Evolutionary conservation across 192 early-diverging fungal genomes (phyloP), one percentile per base, ranked within the genome.

Genomic region (Backusella macrospora): DNA sequence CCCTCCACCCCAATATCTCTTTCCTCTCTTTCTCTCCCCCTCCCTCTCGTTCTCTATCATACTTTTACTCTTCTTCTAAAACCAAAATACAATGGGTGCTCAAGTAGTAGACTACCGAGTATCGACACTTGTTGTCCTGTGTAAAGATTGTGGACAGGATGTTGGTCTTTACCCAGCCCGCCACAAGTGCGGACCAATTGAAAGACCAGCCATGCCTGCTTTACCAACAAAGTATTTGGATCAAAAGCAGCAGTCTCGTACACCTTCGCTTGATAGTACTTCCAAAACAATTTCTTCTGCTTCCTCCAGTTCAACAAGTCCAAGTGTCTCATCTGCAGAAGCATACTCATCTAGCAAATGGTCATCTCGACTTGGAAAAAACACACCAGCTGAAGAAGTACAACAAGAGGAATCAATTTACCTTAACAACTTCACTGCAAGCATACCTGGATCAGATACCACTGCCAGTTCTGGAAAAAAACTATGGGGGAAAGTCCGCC

Each of bases 81-180:
- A 34, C 2, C 23, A 68, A 70, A 0, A 64, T 38, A 66, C 23
- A 23, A 82, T 82, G 80, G 76, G 72, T 39, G 73, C 76, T 43
- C 70, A 75, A 6, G 73, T 75, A n/a, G 71, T 75, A 13, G 88
- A 90, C 73, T 90, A 90, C 72, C 73, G 88, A 42, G 75, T 90
- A 14, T 90, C 88, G 6, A 81, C 77, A 49, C 72, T 90, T 37
- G 84, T 81, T 9, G 78, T 90, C 9, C 80, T 88, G 47, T 90
- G 88, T 75, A 86, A 85, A 47, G 88, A 90, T 68, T 90, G 88
- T 81, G 81, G 81, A 6, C 72, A 86, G 43, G 88, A 90, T 47
- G 88, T 90, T 34, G 88, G 88, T 14, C 43, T 82, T n/a, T 90
- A 90, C 71, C 88, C 88, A 13, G 87, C 85, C 5, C 69, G 78